These are phyloP conservation scores for Chlorella ohadii DNA, from an alignment of 139 green algal genomes.

Conservation along the genomic window DNA sequence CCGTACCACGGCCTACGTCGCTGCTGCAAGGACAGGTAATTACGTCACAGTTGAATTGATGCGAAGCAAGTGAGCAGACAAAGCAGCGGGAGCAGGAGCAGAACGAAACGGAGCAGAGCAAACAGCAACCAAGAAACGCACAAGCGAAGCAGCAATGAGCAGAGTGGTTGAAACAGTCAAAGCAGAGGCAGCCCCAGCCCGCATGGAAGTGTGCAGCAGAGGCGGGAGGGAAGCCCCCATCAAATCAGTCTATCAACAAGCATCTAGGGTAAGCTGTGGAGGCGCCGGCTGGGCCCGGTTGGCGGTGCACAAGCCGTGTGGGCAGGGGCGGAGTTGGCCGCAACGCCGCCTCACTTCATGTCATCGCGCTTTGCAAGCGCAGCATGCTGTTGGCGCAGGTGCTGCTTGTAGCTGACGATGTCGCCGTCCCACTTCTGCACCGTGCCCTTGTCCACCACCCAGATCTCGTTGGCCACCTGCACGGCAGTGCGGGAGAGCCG, in stretches of 20 bases:
- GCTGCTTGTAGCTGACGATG: constrained; percentile 91
- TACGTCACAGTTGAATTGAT: no score
- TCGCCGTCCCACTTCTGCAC: constrained; percentile 84
- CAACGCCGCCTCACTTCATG: constrained; percentile 1
- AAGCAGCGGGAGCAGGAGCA: no score
- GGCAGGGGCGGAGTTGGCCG: not conserved
- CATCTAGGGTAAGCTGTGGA: not conserved
- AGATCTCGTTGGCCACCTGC: constrained; percentile 94
- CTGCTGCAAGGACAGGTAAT: no score
- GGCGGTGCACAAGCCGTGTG: not conserved
- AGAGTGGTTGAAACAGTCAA: constrained; percentile 4
- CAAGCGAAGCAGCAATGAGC: not conserved
- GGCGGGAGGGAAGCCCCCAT: no score
- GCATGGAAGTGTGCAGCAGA: not conserved
- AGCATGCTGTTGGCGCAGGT: constrained; percentile 39
- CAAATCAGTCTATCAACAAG: no score
- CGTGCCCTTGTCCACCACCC: constrained; percentile 82
- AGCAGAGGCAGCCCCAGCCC: no score
- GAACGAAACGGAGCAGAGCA: no score
- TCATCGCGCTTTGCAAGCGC: constrained; percentile 25
- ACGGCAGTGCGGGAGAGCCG: no score
- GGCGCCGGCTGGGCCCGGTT: not conserved
- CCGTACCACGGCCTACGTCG: no score
- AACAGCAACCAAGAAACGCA: no score
- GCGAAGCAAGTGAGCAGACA: no score